These are phyloP conservation scores for Yarrowia alimentaria DNA, from an alignment of 805 yeast species.

Conservation along the genomic window DNA sequence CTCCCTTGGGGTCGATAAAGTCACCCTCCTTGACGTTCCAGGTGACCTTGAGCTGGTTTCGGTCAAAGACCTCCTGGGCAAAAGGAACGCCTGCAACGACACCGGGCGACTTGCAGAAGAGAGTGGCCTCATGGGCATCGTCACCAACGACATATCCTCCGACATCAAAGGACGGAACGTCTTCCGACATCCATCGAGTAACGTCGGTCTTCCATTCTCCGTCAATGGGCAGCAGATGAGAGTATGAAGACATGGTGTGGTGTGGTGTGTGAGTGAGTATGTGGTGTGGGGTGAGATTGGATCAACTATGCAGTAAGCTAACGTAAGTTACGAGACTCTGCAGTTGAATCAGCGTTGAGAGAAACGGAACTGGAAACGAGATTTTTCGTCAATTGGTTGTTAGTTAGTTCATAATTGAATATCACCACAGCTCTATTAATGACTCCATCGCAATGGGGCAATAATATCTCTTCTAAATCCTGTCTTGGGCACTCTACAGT, in stretches of 20 bases:
- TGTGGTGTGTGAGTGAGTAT: no score
- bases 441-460: no score
- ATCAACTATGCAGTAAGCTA: conserved; percentile 7
- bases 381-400: no score
- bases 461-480: no score
- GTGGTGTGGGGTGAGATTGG: neutral
- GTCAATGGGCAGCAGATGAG: conserved; percentile 57
- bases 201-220: conserved; percentile 83
- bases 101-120: conserved; percentile 79
- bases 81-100: conserved; percentile 84
- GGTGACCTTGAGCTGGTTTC: conserved; percentile 65
- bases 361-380: no score
- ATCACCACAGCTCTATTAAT: no score
- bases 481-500: no score
- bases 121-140: conserved; percentile 64
- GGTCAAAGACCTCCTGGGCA: conserved; percentile 77
- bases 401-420: no score
- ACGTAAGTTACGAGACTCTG: no score
- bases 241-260: conserved; percentile 28
- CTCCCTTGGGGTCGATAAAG: conserved; percentile 49
- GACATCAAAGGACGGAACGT: conserved; percentile 88
- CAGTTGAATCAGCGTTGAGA: no score
- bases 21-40: conserved; percentile 78
- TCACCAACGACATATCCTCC: conserved; percentile 96
- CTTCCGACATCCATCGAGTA: conserved; percentile 75